Percentiles rank a stretch among this genome's conserved stretches.
Evolutionary conservation across 164 flowering plant genomes (phyloP).

Genomic region (Chloranthus sessilifolius): DNA sequence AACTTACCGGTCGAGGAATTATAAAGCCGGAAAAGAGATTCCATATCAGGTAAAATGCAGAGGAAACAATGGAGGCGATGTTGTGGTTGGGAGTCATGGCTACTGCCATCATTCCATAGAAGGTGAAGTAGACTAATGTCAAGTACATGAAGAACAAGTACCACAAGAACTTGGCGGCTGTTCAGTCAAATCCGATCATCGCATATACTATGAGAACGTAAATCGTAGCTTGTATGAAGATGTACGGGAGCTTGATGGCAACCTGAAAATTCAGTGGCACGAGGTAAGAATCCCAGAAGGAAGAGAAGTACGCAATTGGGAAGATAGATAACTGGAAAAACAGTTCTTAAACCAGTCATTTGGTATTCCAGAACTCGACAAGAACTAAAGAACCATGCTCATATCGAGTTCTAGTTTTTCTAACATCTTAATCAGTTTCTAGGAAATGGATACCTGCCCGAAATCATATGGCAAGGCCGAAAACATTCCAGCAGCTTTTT

Average conservation of each 20-base stretch:
- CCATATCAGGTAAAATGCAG: conserved; percentile 32
- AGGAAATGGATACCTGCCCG: conserved; percentile 21
- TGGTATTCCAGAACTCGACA: neutral
- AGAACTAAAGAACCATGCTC: neutral
- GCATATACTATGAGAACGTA: conserved; percentile 33
- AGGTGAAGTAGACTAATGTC: conserved; percentile 38
- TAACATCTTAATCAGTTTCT: too few species aligned
- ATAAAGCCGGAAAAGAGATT: conserved; percentile 40
- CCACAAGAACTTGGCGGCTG: conserved; percentile 36
- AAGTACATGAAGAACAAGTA: conserved; percentile 35
- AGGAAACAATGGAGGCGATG: conserved; percentile 30
- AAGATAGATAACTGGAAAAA: neutral
- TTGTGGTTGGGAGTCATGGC: conserved; percentile 37
- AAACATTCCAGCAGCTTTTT: conserved; percentile 39
- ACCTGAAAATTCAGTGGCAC: conserved; percentile 17
- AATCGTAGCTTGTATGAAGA: conserved; percentile 22
- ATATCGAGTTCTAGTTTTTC: too few species aligned
- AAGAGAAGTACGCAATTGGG: too few species aligned
- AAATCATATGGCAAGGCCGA: conserved; percentile 33
- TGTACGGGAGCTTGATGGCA: conserved; percentile 28
- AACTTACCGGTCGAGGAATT: conserved; percentile 30
- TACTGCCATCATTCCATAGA: conserved; percentile 44
- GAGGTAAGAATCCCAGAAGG: neutral
- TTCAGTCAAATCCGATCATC: conserved; percentile 43
- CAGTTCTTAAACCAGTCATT: neutral